A percentile compares a stretch with the other conserved stretches of the same genome.
Conservation (phyloP, 306 rosid species). For the Abrus pulchellus region DNA sequence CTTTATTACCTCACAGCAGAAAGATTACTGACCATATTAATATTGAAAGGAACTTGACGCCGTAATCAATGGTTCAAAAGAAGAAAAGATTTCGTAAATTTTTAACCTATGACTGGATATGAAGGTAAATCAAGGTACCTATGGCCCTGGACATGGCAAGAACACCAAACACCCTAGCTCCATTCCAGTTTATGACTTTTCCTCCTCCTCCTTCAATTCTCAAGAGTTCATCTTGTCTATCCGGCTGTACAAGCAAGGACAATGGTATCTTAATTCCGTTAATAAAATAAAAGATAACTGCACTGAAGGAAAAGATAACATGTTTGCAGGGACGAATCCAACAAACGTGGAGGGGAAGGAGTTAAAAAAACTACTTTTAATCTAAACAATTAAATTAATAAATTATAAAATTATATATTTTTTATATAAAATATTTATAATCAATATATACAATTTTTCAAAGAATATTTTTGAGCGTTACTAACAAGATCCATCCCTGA, state of each 20-base stretch:
- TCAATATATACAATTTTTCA: neutral
- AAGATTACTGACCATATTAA: constrained; percentile 32
- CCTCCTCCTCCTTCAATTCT: constrained; percentile 84
- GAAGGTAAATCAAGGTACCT: constrained; percentile 73
- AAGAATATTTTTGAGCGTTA: neutral
- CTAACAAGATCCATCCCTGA: neutral
- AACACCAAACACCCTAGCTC: constrained; percentile 83
- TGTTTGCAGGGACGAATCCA: neutral
- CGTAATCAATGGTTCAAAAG: constrained; percentile 32
- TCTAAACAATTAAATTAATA: neutral
- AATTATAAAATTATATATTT: neutral
- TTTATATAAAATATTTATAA: neutral
- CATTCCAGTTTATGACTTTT: constrained; percentile 97
- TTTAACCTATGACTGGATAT: constrained; percentile 38
- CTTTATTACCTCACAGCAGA: constrained; percentile 27
- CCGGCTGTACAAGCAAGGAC: constrained; percentile 75
- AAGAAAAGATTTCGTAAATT: constrained; percentile 20
- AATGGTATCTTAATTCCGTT: constrained; percentile 48
- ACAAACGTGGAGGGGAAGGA: no score
- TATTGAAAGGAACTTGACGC: constrained; percentile 27
- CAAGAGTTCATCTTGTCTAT: constrained; percentile 80
- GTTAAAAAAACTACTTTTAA: neutral
- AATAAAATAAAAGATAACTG: constrained; percentile 8
- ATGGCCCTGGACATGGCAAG: constrained; percentile 94
- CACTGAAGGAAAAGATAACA: constrained; percentile 5